Conservation (phyloP, 495 filamentous ascomycete genomes). For the Cetradonia linearis region DNA sequence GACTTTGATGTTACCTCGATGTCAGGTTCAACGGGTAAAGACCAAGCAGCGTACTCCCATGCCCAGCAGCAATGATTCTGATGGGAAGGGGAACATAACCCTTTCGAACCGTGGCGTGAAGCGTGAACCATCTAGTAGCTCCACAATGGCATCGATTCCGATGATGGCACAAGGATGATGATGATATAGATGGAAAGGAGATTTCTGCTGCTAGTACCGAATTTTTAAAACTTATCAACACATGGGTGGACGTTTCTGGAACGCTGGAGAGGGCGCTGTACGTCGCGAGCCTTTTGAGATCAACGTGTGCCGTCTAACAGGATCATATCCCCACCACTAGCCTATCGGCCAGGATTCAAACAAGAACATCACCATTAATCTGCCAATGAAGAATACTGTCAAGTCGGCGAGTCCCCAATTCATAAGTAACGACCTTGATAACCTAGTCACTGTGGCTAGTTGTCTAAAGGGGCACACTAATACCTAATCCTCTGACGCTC, state of each 20-base stretch:
- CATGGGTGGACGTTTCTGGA: too few species aligned
- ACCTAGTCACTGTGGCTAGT: neutral
- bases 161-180: neutral
- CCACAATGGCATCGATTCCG: neutral
- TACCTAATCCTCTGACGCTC: too few species aligned
- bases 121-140: neutral
- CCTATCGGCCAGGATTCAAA: neutral
- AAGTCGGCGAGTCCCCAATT: neutral
- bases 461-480: neutral
- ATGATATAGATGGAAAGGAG: neutral
- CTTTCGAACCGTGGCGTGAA: neutral
- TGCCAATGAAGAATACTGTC: neutral
- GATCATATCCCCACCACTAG: neutral
- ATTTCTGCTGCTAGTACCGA: slow-evolving; percentile 2
- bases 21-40: too few species aligned
- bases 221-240: neutral
- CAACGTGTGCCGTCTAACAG: too few species aligned
- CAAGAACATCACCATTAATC: neutral
- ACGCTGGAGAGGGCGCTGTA: too few species aligned
- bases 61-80: slow-evolving; percentile 9
- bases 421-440: neutral
- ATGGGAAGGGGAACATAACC: slow-evolving; percentile 13
- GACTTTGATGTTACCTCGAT: too few species aligned
- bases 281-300: too few species aligned
- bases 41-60: neutral